These are phyloP conservation scores for Canavalia ensiformis DNA, from an alignment of 306 rosid genomes.

Conservation along the genomic window DNA sequence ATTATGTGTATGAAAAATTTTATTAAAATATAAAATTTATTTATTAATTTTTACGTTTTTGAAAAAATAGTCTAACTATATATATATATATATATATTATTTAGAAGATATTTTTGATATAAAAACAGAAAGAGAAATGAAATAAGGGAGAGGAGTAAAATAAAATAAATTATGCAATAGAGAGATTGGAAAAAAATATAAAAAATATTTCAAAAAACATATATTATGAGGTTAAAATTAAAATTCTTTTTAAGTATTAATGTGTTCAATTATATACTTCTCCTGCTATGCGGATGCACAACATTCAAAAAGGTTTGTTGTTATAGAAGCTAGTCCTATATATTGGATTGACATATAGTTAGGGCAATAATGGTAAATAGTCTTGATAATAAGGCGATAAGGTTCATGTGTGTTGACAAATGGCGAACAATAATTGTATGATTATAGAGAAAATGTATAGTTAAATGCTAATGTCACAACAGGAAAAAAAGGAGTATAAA, in stretches of 20 bases:
- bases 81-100: too few species aligned
- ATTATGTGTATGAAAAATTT: neutral
- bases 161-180: too few species aligned
- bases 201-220: too few species aligned
- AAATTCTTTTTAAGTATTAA: neutral
- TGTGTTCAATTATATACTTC: neutral
- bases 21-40: too few species aligned
- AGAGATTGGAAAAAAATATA: too few species aligned
- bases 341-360: conserved; percentile 44
- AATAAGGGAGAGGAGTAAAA: too few species aligned
- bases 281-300: neutral
- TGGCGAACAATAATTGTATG: conserved; percentile 64
- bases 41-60: too few species aligned
- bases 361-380: conserved; percentile 48
- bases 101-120: too few species aligned
- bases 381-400: conserved; percentile 47
- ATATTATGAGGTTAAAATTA: too few species aligned
- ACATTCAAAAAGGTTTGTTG: conserved; percentile 19
- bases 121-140: too few species aligned
- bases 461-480: conserved; percentile 43
- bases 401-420: conserved; percentile 52
- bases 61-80: too few species aligned
- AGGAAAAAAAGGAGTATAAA: conserved; percentile 42
- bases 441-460: conserved; percentile 30
- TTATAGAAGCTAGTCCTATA: conserved; percentile 20